Conservation (phyloP, 192 early-diverging fungal genomes). For the Phycomyces nitens region DNA sequence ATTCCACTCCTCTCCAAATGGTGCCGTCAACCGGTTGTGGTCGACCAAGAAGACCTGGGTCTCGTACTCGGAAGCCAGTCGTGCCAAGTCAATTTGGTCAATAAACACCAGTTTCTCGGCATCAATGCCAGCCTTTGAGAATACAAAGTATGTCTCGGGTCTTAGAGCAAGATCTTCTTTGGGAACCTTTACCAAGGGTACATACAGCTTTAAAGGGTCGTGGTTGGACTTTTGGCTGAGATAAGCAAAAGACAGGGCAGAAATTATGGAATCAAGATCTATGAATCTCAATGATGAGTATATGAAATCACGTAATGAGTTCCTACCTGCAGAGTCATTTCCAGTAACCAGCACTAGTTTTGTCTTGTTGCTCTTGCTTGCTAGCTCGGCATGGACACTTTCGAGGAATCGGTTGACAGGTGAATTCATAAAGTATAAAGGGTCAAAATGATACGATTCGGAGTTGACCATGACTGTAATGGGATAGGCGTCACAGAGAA, state of each 20-base stretch:
- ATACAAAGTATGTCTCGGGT: conserved; percentile 56
- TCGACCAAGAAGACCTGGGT: conserved; percentile 55
- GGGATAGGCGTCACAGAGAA: too few species aligned
- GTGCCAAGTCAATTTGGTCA: conserved; percentile 35
- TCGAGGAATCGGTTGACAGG: conserved; percentile 13
- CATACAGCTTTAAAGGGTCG: conserved; percentile 17
- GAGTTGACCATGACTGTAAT: too few species aligned
- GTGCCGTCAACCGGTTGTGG: conserved; percentile 58
- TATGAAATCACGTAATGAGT: background rate
- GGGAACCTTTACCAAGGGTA: conserved; percentile 62
- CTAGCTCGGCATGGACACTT: background rate
- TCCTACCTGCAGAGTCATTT: conserved; percentile 70
- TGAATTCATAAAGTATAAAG: background rate
- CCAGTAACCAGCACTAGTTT: conserved; percentile 53
- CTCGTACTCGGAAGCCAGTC: background rate
- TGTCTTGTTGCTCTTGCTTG: background rate
- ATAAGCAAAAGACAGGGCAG: conserved; percentile 53
- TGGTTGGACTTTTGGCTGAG: conserved; percentile 28
- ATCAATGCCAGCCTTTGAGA: conserved; percentile 34
- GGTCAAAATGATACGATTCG: background rate
- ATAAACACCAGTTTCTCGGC: conserved; percentile 41
- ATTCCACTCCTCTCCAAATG: conserved; percentile 15
- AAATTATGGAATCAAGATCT: conserved; percentile 73
- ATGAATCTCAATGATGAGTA: background rate
- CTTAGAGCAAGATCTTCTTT: conserved; percentile 58